Conservation (phyloP, 1,139 yeast genomes). For the Groenewaldozyma sp. region DNA sequence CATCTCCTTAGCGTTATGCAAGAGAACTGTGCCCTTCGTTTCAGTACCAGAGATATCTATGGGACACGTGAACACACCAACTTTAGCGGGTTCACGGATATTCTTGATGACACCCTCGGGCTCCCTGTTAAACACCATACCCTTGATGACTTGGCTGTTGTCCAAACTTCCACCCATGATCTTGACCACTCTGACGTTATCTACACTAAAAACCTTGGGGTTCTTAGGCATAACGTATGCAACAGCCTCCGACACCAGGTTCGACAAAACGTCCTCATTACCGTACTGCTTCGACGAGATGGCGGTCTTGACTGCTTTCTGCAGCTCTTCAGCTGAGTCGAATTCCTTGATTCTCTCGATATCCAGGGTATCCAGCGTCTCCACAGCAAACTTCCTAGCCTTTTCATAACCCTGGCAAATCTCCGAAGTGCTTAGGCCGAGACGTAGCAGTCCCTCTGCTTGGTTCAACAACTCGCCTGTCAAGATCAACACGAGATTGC, state of each 20-base stretch:
- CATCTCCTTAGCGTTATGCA: constrained; percentile 96
- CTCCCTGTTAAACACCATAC: constrained; percentile 97
- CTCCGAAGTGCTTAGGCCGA: constrained; percentile 85
- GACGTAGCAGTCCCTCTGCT: constrained; percentile 71
- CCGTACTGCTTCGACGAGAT: constrained; percentile 94
- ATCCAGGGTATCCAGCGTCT: constrained; percentile 51
- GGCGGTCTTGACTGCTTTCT: constrained; percentile 76
- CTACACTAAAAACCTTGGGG: constrained; percentile 69
- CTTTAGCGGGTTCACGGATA: constrained; percentile 55
- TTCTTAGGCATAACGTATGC: constrained; percentile 64
- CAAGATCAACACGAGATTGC: constrained; percentile 59
- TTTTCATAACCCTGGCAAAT: constrained; percentile 81
- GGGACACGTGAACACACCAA: constrained; percentile 89
- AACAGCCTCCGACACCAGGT: constrained; percentile 81
- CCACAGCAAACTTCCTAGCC: constrained; percentile 68
- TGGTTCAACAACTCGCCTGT: constrained; percentile 88
- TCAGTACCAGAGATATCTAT: constrained; percentile 91
- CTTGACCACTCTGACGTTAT: constrained; percentile 88
- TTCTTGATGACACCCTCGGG: constrained; percentile 85
- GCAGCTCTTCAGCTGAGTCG: constrained; percentile 46
- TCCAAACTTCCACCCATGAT: constrained; percentile 84
- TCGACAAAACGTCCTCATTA: constrained; percentile 64
- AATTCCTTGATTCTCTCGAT: constrained; percentile 57
- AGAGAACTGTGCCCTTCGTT: constrained; percentile 91
- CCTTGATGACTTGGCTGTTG: constrained; percentile 74